phyloP scores from a whole-genome alignment of 371 early-diverging fungal genomes.

The Mortierella sp. region DNA sequence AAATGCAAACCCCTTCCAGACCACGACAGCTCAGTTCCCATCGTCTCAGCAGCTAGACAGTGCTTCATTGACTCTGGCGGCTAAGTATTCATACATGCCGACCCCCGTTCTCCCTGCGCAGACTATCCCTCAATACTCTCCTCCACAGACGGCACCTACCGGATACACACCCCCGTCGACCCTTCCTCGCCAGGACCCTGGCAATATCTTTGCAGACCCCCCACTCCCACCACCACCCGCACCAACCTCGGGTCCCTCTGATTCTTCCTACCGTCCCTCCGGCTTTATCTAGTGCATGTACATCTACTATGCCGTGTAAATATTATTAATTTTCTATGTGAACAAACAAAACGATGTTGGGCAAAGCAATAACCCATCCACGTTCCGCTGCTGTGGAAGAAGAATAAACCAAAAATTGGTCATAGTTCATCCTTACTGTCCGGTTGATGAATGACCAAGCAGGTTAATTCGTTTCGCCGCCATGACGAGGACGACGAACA shows the following conservation, averaged over 20 bases:
- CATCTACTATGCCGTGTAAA: not conserved
- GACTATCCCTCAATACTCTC: not conserved
- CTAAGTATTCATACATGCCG: conserved; percentile 9
- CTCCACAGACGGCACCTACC: not conserved
- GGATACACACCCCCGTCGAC: not conserved
- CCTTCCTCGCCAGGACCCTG: not conserved
- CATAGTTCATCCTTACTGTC: conserved; percentile 25
- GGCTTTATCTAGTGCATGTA: not conserved
- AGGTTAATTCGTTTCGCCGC: conserved; percentile 6
- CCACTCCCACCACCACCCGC: not conserved
- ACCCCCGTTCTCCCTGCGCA: not conserved
- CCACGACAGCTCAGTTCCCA: not conserved
- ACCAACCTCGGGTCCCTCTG: not conserved
- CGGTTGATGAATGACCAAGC: not conserved
- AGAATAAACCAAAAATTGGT: conserved; percentile 14
- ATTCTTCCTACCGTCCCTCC: not conserved
- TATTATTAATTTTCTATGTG: not conserved
- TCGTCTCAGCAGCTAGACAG: not conserved
- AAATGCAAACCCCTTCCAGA: not conserved
- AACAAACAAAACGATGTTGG: not conserved
- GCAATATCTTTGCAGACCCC: not conserved
- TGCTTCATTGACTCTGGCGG: not conserved
- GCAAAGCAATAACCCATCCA: not conserved
- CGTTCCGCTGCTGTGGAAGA: not conserved
- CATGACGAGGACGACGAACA: too few species aligned